A percentile compares a stretch with the other conserved stretches of the same genome.
phyloP scores from a whole-genome alignment of 2,329 filamentous ascomycete species.

The Ceratocystiopsis brevicomis region DNA sequence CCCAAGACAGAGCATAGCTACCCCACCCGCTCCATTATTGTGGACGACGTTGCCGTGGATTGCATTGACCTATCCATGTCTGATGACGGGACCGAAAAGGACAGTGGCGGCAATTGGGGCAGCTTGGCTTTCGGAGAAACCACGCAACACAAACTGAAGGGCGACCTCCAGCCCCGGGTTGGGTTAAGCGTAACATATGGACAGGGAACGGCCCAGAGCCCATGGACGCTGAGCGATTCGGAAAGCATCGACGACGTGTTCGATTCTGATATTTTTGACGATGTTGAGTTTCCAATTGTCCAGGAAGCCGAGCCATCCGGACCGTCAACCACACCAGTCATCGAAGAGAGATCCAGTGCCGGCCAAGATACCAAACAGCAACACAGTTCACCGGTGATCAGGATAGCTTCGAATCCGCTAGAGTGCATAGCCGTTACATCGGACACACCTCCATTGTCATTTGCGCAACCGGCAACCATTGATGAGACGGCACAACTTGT shows the following conservation, averaged over 20 bases:
- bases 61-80: slow-evolving; percentile 6
- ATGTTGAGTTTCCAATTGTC: slow-evolving; percentile 1
- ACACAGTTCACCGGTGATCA: too few species aligned
- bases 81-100: neutral
- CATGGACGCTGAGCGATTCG: slow-evolving; percentile 2
- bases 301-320: neutral
- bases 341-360: neutral
- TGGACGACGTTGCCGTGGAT: slow-evolving; percentile 2
- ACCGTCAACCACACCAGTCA: neutral
- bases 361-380: too few species aligned
- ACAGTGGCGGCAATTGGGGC: neutral
- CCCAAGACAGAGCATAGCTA: neutral
- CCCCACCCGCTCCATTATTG: neutral
- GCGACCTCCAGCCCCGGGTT: neutral
- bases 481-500: too few species aligned
- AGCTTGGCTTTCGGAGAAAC: neutral
- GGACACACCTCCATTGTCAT: too few species aligned
- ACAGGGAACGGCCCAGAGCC: slow-evolving; percentile 1
- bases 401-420: too few species aligned
- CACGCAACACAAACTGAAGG: neutral
- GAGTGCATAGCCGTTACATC: too few species aligned
- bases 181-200: neutral
- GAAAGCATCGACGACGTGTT: slow-evolving; percentile 3
- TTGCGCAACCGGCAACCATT: too few species aligned
- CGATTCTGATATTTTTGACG: slow-evolving; percentile 8